Conservation (phyloP, 176 grass and related monocot genomes). For the maize (Zea mays) region DNA sequence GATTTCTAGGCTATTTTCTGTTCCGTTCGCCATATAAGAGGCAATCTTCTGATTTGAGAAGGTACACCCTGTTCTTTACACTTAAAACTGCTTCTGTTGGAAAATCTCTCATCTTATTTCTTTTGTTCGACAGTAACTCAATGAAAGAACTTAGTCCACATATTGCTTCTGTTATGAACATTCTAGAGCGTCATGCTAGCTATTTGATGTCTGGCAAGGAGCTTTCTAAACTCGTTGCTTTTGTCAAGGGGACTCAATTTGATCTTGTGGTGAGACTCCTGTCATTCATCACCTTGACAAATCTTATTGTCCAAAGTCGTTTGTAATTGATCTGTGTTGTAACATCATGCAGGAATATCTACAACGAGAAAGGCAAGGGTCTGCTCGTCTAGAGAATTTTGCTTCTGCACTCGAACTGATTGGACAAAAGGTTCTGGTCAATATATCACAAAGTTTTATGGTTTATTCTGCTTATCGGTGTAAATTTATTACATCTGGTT, state of each 20-base stretch:
- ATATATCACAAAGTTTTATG: background rate
- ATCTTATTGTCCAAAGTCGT: slow-evolving; percentile 27
- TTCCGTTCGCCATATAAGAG: slow-evolving; percentile 73
- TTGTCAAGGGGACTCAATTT: slow-evolving; percentile 99
- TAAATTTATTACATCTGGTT: background rate
- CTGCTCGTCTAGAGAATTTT: slow-evolving; percentile 93
- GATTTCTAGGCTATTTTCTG: slow-evolving; percentile 82
- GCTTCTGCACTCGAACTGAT: slow-evolving; percentile 96
- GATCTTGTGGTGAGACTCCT: slow-evolving; percentile 86
- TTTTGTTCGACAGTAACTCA: slow-evolving; percentile 55
- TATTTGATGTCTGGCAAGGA: slow-evolving; percentile 99
- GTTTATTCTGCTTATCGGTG: slow-evolving; percentile 16
- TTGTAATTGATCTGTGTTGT: slow-evolving; percentile 25
- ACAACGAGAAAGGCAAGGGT: slow-evolving; percentile 85
- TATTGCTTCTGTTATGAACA: slow-evolving; percentile 96
- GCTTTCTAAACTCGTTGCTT: slow-evolving; percentile 97
- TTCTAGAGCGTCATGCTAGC: slow-evolving; percentile 94
- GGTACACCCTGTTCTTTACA: slow-evolving; percentile 46
- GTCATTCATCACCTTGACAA: slow-evolving; percentile 12
- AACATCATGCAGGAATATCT: slow-evolving; percentile 85
- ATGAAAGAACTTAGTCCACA: slow-evolving; percentile 95
- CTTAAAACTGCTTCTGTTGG: slow-evolving; percentile 13
- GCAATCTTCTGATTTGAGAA: slow-evolving; percentile 88
- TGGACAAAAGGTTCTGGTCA: slow-evolving; percentile 79
- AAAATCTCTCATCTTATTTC: slow-evolving; percentile 19